Base-by-base conservation (phyloP, 495 filamentous ascomycete genomes). In the Cercophora newfieldiana region DNA sequence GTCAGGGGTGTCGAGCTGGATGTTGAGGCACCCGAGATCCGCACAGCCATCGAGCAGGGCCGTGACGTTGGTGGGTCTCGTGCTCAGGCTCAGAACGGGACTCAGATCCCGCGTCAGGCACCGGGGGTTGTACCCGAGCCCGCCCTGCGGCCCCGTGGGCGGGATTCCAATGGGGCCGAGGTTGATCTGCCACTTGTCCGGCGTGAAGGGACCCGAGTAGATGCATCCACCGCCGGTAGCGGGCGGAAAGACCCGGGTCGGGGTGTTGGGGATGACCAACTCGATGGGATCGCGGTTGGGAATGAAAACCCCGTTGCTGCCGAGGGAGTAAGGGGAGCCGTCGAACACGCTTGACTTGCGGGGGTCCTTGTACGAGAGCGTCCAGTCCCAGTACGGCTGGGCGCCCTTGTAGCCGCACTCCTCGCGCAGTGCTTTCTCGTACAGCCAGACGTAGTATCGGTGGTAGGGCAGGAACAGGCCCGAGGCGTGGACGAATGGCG, bases 381-480 rank as follows among this genome's bases (percentile, higher is more conserved):
- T 59, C 57, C 57, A 59, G 57, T 44, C 57, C 57, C 30, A 59
- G 57, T 59, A 88, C n/a, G 68, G 71, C 49, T 71, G 72, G 29
- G 68, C 61, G 21, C 87, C 87, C 2, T 72, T 82, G 71, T 90
- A 91, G 48, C 86, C 88, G 73, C 90, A 91, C 67, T 91, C 88
- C 12, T 86, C 80, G 51, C 84, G 80, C 8, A 91, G 79, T 0
- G 88, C 85, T 64, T 85, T 78, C 68, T 91, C 89, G 69, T 86
- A 90, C 10, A 79, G 73, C 69, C 75, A 85, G 53, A 85, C 79
- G 72, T 85, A 90, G 68, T 88, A 85, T 18, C 89, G 81, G 71
- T 91, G 89, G 86, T 87, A 91, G 7, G 84, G 74, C 10, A 91
- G 76, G 72, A 91, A 88, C 58, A 84, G 83, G 14, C 87, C 88